These are phyloP conservation scores for Capronia coronata DNA, from an alignment of 2,329 filamentous ascomycete genomes.

Conservation along the genomic window DNA sequence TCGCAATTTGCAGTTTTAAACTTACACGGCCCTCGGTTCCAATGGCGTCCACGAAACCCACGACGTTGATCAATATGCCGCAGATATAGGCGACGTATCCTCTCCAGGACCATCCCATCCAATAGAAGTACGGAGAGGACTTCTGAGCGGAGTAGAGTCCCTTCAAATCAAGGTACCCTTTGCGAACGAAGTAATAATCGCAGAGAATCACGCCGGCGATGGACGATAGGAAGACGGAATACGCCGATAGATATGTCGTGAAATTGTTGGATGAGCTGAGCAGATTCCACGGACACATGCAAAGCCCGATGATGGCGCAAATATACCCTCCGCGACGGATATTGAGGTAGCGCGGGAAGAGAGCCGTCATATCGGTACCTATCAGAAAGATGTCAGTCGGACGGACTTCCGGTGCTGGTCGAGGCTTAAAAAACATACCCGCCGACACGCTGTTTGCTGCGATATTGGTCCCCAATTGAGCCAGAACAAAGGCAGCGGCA, in stretches of 20 bases:
- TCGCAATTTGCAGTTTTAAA: no score
- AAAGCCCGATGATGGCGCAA: conserved; percentile 70
- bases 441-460: conserved; percentile 41
- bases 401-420: no score
- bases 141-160: conserved; percentile 61
- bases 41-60: no score
- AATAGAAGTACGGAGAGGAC: conserved; percentile 63
- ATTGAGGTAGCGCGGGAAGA: conserved; percentile 20
- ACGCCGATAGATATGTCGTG: conserved; percentile 78
- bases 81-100: conserved; percentile 58
- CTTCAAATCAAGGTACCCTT: conserved; percentile 70
- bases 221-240: conserved; percentile 87
- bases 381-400: no score
- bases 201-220: conserved; percentile 84
- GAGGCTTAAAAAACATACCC: no score
- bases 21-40: no score
- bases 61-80: no score
- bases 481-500: conserved; percentile 40
- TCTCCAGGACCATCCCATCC: conserved; percentile 71
- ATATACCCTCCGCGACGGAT: no score
- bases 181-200: conserved; percentile 81
- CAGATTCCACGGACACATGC: conserved; percentile 76
- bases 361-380: conserved; percentile 23
- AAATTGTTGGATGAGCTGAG: conserved; percentile 71
- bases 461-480: conserved; percentile 43